Evolutionary conservation across 345 rosid genomes (phyloP), one percentile per base, ranked within the genome.

Genomic region (Hibiscus syriacus): DNA sequence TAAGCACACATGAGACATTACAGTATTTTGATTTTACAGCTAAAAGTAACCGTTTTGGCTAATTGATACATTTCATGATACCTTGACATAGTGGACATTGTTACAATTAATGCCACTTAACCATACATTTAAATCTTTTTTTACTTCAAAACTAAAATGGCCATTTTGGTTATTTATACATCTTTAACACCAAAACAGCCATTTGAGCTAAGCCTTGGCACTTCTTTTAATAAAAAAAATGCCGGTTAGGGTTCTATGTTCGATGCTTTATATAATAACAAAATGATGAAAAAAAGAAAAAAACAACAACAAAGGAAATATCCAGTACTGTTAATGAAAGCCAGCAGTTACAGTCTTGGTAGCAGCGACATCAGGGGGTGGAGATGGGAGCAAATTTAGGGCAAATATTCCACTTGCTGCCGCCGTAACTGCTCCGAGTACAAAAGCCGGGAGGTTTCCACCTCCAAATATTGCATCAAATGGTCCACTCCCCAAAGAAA

Each of bases 371-470:
- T 83, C 92, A 1, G 92, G 85, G 0, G 89, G 81, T 1, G 92
- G 97, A 6, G 95, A 82, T 49, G 98, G 98, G 4, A 92, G 78
- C 72, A 85, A 54, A 30, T 84, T 77, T 17, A 87, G 72, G 0
- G 96, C 93, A 30, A 88, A 36, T 38, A 83, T 26, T 2, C 87
- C 86, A 70, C 97, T 90, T 0, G 57, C 77, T 0, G 88, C 81
- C 0, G 97, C 97, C 0, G 93, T 87, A 0, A 90, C 69, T 0
- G 88, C 97, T 54, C 94, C 97, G 19, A 76, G 72, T 16, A 81
- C 74, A 64, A 90, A 90, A 1, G 96, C 96, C 13, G 98, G 97
- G 46, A 80, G 63, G 76, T 92, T 92, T 14, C 98, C 97, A 0
- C 97, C 98, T 62, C 97, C 93, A 39, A 85, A 88, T 14, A 86